These are phyloP conservation scores for Mycena galopus DNA, from an alignment of 768 basidiomycete genomes.

Conservation along the genomic window DNA sequence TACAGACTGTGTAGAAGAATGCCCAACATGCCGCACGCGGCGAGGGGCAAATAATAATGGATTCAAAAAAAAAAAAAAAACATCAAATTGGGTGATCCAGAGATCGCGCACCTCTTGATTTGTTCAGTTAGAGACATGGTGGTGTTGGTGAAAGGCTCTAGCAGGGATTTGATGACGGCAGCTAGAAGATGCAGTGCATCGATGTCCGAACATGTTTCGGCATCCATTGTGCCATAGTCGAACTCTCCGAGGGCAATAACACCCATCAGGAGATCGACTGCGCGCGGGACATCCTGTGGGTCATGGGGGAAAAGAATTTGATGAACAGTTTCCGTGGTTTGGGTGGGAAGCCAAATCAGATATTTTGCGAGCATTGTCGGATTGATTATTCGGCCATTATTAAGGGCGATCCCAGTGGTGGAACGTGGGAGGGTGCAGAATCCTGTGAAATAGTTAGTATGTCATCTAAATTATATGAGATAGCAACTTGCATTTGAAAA, in stretches of 20 bases:
- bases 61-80: no score
- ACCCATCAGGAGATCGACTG: constrained; percentile 42
- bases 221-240: neutral
- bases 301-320: constrained; percentile 46
- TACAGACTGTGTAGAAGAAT: no score
- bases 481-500: constrained; percentile 29
- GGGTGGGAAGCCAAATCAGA: constrained; percentile 28
- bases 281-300: constrained; percentile 49
- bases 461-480: no score
- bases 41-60: no score
- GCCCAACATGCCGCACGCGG: no score
- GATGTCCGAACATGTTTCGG: neutral
- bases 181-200: neutral
- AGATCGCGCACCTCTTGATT: no score
- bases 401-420: neutral
- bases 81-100: no score
- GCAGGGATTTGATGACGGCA: neutral
- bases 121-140: neutral
- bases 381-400: constrained; percentile 18
- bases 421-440: constrained; percentile 14
- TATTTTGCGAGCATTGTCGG: constrained; percentile 8
- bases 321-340: constrained; percentile 20
- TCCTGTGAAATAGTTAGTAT: constrained; percentile 1
- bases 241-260: constrained; percentile 10
- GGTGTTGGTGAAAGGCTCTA: neutral